Percentiles rank a stretch among this genome's conserved stretches.
phyloP scores from a whole-genome alignment of 768 basidiomycete species.

The Termitomyces sp. region DNA sequence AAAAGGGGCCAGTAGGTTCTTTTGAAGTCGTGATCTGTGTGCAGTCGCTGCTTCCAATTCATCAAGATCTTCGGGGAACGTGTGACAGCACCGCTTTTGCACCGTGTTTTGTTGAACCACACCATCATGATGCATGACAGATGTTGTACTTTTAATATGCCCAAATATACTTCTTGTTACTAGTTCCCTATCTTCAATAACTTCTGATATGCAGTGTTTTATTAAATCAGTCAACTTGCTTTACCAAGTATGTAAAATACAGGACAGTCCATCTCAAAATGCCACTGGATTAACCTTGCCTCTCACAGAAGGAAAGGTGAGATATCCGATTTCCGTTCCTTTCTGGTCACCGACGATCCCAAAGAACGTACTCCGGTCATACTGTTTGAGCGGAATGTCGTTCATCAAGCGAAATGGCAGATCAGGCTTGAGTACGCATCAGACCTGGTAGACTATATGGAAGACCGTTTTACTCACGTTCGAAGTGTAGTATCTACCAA shows the following conservation, averaged over 20 bases:
- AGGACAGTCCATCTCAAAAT: neutral
- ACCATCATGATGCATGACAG: too few relatives aligned
- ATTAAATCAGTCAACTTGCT: too few relatives aligned
- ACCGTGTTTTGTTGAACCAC: neutral
- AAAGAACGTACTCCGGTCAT: conserved; percentile 35
- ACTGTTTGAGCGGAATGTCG: conserved; percentile 20
- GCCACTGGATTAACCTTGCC: neutral
- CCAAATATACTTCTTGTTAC: too few relatives aligned
- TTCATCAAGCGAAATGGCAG: conserved; percentile 3
- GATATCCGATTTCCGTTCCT: conserved; percentile 22
- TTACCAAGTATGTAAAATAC: too few relatives aligned
- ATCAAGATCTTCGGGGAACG: too few relatives aligned
- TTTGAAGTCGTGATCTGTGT: too few relatives aligned
- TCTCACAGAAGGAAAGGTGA: conserved; percentile 17
- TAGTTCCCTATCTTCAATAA: too few relatives aligned
- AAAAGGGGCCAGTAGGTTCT: too few relatives aligned
- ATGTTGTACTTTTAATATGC: neutral
- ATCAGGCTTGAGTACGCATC: conserved; percentile 1
- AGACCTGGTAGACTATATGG: neutral
- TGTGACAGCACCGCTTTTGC: neutral
- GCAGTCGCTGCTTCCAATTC: too few relatives aligned
- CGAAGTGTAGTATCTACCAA: conserved; percentile 25
- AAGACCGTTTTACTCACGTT: conserved; percentile 19
- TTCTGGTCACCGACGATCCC: conserved; percentile 17
- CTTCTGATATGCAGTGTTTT: too few relatives aligned